Base-by-base conservation (phyloP, 192 early-diverging fungal genomes). In the Pilobolus umbonatus region DNA sequence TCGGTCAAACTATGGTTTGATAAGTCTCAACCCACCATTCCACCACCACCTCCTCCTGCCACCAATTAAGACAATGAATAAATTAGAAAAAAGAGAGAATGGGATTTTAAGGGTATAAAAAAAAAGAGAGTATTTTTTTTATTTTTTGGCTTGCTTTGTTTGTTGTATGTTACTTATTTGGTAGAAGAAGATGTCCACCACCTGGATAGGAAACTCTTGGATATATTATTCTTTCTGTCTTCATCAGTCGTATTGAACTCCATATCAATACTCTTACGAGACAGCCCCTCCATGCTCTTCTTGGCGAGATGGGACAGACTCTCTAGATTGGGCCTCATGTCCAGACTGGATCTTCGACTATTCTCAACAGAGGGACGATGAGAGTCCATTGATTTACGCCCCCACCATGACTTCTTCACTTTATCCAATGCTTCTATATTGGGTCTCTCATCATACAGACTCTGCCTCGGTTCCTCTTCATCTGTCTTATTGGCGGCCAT, bases 1-100 rank as follows among this genome's bases (percentile, higher is more conserved):
- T 79, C 86, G 1, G 85, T 95, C 15, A 91, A 94, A 64, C 81
- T 95, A 17, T 95, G 93, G 93, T 78, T 83, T 40, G 81, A 83
- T 53, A 62, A 63, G 31, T 60, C 64, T 21, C 57, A 64, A 29
- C 61, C 69, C 24, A 29, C 43, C 22, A 21, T 34, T 39, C n/a
- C n/a, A n/a, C n/a, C n/a, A n/a, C n/a, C n/a, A n/a, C n/a, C n/a
- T n/a, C n/a, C n/a, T n/a, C n/a, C n/a, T n/a, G n/a, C n/a, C n/a
- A n/a, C n/a, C n/a, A n/a, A n/a, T n/a, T n/a, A n/a, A n/a, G n/a
- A n/a, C n/a, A n/a, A n/a, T n/a, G n/a, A n/a, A n/a, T n/a, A n/a
- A n/a, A 42, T 42, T 17, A 42, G 4, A 42, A 40, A 40, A 15
- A 40, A 40, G 3, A 40, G n/a, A 40, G n/a, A 3, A 40, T 40